Base-by-base conservation (phyloP, 352 stramenopile species). In the Phytophthora pini region DNA sequence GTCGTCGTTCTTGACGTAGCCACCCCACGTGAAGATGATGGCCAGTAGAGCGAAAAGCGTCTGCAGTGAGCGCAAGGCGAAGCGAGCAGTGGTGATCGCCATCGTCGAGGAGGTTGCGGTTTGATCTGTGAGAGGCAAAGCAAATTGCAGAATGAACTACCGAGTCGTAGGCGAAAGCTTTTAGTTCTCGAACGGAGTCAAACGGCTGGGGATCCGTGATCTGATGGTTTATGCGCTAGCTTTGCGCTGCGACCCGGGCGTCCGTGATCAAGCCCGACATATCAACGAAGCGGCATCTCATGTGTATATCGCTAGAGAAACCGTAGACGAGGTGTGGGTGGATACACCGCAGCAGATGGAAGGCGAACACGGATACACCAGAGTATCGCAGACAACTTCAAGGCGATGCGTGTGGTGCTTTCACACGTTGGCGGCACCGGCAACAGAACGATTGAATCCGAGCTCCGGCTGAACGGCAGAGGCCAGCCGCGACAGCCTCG, bases 121-220 rank as follows among this genome's bases (percentile, higher is more conserved):
- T 50, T 47, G 27, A 40, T 53, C 12, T 56, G 64, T 44, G 51
- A 11, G 31, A 32, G 46, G 58, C 51, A 68, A 61, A 27, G 65
- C 46, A 60, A 68, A 72, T 65, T 68, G 58, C 46, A 65, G 58
- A 72, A 72, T 72, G 58, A 65, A 41, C n/a, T 43, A 41, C 31
- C 22, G 17, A 7, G 48, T 43, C 32, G 40, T 24, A 5, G 17
- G 12, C 38, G 34, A 62, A 13, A 27, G 15, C 26, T 26, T 40
- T 26, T 24, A 31, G 44, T 39, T 54, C 36, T 56, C 51, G 43
- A 61, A 54, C 43, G 50, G 40, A 54, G 44, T 60, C 48, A 45
- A 55, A 59, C 57, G 20, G 29, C 36, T 43, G 24, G 49, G 57
- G 58, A 53, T 59, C 45, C n/a, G 43, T 12, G 46, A 11, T 13